Evolutionary conservation across 1,284 basidiomycete genomes (phyloP).

Genomic region (Trichosporon sp.): DNA sequence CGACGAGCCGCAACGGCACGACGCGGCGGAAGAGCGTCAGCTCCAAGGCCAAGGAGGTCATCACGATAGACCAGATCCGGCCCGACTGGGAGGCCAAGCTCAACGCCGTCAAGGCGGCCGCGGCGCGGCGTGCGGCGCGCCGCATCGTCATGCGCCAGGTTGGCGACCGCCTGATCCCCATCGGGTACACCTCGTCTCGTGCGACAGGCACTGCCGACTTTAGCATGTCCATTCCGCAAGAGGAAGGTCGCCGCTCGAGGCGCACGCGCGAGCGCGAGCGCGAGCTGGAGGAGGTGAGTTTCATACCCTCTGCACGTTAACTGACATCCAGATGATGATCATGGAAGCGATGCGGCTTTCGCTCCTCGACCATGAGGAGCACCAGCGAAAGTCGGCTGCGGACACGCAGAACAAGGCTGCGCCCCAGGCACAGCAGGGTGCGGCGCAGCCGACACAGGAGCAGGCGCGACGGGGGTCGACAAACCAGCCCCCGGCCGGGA

Average conservation of each 20-base stretch:
- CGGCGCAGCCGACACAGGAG: background rate
- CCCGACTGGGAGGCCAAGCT: conserved; percentile 93
- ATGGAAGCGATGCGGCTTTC: conserved; percentile 99
- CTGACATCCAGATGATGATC: conserved; percentile 72
- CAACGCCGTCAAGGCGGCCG: conserved; percentile 79
- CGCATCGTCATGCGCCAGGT: conserved; percentile 98
- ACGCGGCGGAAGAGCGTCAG: conserved; percentile 51
- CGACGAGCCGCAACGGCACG: conserved; percentile 24
- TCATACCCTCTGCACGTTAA: background rate
- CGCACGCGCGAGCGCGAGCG: conserved; percentile 53
- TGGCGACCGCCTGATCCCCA: conserved; percentile 91
- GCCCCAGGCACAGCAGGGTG: background rate
- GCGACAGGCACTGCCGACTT: conserved; percentile 46
- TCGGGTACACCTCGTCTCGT: conserved; percentile 70
- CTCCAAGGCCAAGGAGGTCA: conserved; percentile 63
- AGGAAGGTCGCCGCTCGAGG: conserved; percentile 13
- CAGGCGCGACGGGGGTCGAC: background rate
- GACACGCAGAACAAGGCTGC: conserved; percentile 14
- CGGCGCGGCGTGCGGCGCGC: conserved; percentile 82
- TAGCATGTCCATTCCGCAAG: conserved; percentile 36
- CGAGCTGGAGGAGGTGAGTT: conserved; percentile 79
- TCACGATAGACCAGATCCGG: conserved; percentile 86
- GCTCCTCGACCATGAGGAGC: conserved; percentile 73
- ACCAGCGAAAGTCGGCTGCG: conserved; percentile 44
- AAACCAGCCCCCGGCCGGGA: background rate